Percentiles rank a stretch among this genome's conserved stretches.
Conservation (phyloP, 768 basidiomycete species). For the Pisolithus orientalis region DNA sequence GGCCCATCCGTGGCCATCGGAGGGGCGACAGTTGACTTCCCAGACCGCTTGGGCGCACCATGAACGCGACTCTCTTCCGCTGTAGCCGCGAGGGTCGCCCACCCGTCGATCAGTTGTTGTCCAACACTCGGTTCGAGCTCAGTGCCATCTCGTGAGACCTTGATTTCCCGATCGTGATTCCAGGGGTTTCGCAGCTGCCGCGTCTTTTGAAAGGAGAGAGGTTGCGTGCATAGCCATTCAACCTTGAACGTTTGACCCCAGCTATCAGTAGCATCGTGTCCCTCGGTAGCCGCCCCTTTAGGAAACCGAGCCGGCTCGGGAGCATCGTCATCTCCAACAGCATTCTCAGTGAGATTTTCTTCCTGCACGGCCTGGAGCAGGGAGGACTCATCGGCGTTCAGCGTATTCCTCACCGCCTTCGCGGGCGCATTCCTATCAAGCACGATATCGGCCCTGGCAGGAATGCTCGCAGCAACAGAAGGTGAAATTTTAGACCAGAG, state of each 20-base stretch:
- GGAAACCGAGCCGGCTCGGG: conserved; percentile 20
- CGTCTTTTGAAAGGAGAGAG: conserved; percentile 69
- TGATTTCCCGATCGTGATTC: conserved; percentile 81
- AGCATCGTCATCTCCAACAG: conserved; percentile 15
- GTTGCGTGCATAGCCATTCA: conserved; percentile 71
- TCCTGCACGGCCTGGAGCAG: conserved; percentile 20
- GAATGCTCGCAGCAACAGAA: background rate
- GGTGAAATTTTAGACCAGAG: background rate
- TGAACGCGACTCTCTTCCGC: background rate
- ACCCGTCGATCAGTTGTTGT: conserved; percentile 61
- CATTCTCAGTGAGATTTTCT: conserved; percentile 4
- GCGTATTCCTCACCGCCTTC: conserved; percentile 22
- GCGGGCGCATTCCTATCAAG: conserved; percentile 37
- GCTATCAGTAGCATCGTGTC: conserved; percentile 19
- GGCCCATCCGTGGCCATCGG: background rate
- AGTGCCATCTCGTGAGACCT: conserved; percentile 85
- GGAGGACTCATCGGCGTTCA: conserved; percentile 14
- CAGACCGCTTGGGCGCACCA: background rate
- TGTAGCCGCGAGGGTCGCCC: conserved; percentile 36
- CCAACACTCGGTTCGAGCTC: conserved; percentile 83
- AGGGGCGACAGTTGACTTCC: background rate
- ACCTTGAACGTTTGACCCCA: conserved; percentile 82
- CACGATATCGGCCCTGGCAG: conserved; percentile 23
- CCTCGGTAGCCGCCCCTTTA: conserved; percentile 4
- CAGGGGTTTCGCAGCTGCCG: conserved; percentile 85